Evolutionary conservation across 2,329 filamentous ascomycete species (phyloP), one percentile per base, ranked within the genome.

Genomic region (Colletotrichum orchidophilum): DNA sequence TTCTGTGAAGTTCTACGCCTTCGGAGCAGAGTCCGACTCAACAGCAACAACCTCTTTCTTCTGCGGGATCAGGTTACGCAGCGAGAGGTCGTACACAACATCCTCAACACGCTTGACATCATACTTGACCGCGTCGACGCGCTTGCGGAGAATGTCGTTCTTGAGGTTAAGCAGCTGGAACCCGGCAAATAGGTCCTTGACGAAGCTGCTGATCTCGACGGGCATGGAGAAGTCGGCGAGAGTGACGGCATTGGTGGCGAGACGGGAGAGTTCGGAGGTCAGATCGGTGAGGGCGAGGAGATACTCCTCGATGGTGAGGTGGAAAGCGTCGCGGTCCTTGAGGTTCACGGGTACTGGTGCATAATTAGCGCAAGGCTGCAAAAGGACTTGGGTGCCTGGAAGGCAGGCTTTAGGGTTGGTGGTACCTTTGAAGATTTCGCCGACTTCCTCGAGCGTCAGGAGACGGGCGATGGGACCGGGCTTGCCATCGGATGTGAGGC

Each of bases 131-230:
- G 92, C 93, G 83, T 99, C 96, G 66, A 94, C 94, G 73, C 94
- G 89, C 84, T 95, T 94, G 71, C 96, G 89, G 78, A 99, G 83
- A 26, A 91, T 91, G 80, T 99, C 96, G 78, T 99, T 99, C 87
- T 98, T 98, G 76, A 99, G 87, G 80, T 99, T 99, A 75, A 99
- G 89, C 75, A 98, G 90, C 87, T 98, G 96, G 84, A 99, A 99
- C 18, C 96, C 96, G 3, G 95, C 94, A 77, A 97, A 96, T 46
- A 99, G 84, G 79, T 98, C 95, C 85, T 98, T 98, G 85, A 98
- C 91, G 80, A 98, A 98, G 74, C 90, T 89, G 80, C 93, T 94
- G 81, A 98, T 98, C 79, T 93, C 91, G 65, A 97, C 87, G 21
- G 96, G 96, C 71, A 96, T 89, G 69, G 90, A 87, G 77, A 95